These are phyloP conservation scores for Sextonia rubra DNA, from an alignment of 164 flowering plant species.

Conservation along the genomic window DNA sequence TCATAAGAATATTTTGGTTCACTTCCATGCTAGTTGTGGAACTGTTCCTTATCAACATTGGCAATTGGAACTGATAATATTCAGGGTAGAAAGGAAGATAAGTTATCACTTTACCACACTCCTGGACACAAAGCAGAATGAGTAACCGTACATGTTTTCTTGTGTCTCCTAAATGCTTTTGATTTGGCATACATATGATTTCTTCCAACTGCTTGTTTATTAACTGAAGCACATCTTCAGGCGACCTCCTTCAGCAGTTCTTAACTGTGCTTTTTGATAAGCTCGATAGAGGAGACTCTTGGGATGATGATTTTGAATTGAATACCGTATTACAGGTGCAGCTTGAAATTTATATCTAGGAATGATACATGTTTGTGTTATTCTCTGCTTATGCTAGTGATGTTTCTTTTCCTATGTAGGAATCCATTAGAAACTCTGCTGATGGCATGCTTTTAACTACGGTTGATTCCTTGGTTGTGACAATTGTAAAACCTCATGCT, in stretches of 20 bases:
- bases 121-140: too few relatives aligned
- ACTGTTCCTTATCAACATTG: too few relatives aligned
- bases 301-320: slow-evolving; percentile 97
- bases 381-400: not conserved
- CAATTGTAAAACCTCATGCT: slow-evolving; percentile 39
- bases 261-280: slow-evolving; percentile 68
- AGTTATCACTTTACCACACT: too few relatives aligned
- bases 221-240: slow-evolving; percentile 28
- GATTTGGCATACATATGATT: not conserved
- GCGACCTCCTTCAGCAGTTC: slow-evolving; percentile 96
- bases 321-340: slow-evolving; percentile 82
- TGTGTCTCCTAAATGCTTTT: too few relatives aligned
- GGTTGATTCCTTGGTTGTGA: slow-evolving; percentile 80
- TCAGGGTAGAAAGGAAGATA: too few relatives aligned
- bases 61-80: too few relatives aligned
- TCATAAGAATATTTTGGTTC: too few relatives aligned
- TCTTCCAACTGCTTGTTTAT: not conserved
- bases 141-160: too few relatives aligned
- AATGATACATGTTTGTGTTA: slow-evolving; percentile 2
- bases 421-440: slow-evolving; percentile 88
- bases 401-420: slow-evolving; percentile 38
- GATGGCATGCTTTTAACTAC: slow-evolving; percentile 69
- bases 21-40: too few relatives aligned
- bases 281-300: slow-evolving; percentile 81
- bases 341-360: not conserved